A percentile compares a stretch with the other conserved stretches of the same genome.
Conservation (phyloP, 1,284 basidiomycete genomes). For the Rhodotorula mucilaginosa region DNA sequence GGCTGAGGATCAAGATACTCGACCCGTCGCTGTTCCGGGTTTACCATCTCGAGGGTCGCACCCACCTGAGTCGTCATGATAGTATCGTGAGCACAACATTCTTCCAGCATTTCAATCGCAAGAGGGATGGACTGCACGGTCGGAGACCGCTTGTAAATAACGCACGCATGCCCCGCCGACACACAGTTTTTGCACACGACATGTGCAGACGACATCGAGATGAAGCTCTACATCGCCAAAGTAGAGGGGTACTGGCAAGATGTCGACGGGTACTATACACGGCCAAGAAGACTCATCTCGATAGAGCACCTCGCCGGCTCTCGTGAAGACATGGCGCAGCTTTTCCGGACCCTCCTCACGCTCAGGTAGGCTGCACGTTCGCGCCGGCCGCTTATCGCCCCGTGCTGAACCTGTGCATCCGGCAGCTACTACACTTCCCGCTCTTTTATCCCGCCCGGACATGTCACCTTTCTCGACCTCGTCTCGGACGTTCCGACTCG, state of each 20-base stretch:
- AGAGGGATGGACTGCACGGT: too few species aligned
- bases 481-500: slow-evolving; percentile 5
- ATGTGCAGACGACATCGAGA: slow-evolving; percentile 26
- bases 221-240: slow-evolving; percentile 26
- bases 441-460: slow-evolving; percentile 14
- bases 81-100: neutral
- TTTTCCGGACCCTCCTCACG: slow-evolving; percentile 19
- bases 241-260: slow-evolving; percentile 41
- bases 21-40: slow-evolving; percentile 14
- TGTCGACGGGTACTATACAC: slow-evolving; percentile 35
- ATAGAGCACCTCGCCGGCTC: slow-evolving; percentile 16
- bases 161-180: too few species aligned
- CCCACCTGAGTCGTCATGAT: slow-evolving; percentile 13
- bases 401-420: too few species aligned
- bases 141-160: too few species aligned
- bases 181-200: slow-evolving; percentile 22
- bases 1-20: slow-evolving; percentile 28
- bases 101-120: neutral
- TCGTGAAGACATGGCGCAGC: slow-evolving; percentile 1
- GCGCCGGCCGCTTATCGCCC: too few species aligned
- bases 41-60: slow-evolving; percentile 7
- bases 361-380: neutral
- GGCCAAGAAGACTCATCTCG: slow-evolving; percentile 27
- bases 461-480: slow-evolving; percentile 19
- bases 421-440: slow-evolving; percentile 24